A percentile compares a stretch with the other conserved stretches of the same genome.
Conservation (phyloP, 1,284 basidiomycete genomes). For the Ustilago shanxiensis region DNA sequence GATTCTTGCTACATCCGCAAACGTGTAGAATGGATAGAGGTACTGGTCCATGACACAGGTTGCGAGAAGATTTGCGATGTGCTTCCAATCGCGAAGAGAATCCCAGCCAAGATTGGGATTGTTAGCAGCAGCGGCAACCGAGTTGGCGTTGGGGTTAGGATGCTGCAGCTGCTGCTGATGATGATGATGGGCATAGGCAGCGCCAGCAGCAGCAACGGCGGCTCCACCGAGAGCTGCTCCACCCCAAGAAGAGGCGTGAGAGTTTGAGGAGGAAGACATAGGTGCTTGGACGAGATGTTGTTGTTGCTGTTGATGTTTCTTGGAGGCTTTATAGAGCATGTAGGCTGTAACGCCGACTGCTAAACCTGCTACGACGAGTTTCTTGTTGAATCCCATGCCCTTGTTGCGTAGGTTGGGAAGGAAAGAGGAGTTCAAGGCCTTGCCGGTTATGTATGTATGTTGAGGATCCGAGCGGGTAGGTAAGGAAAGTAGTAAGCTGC, state of each 20-base stretch:
- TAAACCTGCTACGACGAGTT: conserved; percentile 61
- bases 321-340: conserved; percentile 56
- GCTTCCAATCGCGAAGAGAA: conserved; percentile 44
- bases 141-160: neutral
- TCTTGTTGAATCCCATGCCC: conserved; percentile 61
- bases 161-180: conserved; percentile 34
- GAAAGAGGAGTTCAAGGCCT: neutral
- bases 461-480: neutral
- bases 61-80: conserved; percentile 58
- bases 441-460: too few species aligned
- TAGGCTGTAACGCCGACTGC: conserved; percentile 57
- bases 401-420: neutral
- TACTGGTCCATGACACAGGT: conserved; percentile 60
- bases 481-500: neutral
- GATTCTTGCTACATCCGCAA: conserved; percentile 42
- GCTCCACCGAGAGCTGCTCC: conserved; percentile 43
- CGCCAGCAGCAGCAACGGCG: conserved; percentile 46
- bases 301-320: conserved; percentile 51
- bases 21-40: conserved; percentile 64
- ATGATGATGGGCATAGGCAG: conserved; percentile 40
- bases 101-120: conserved; percentile 51
- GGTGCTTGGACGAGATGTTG: neutral
- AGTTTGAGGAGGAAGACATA: conserved; percentile 27
- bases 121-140: conserved; percentile 13
- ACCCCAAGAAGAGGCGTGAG: conserved; percentile 27